Conservation (phyloP, 2,329 filamentous ascomycete species). For the Paraphoma chrysanthemicola region DNA sequence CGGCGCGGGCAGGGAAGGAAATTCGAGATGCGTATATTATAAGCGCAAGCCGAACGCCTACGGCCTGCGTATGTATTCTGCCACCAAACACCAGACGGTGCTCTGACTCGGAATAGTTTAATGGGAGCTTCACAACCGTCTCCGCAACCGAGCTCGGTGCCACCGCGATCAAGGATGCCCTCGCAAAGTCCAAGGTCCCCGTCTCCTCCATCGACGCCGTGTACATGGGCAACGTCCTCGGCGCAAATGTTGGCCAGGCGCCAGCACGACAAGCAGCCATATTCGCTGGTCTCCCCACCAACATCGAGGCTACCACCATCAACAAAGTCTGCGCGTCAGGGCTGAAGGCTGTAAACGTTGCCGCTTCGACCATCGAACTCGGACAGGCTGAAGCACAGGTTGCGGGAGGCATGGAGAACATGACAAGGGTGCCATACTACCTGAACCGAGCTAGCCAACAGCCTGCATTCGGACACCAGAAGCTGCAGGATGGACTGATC, state of each 20-base stretch:
- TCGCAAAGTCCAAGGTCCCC: constrained; percentile 85
- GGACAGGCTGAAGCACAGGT: constrained; percentile 87
- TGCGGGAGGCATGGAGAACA: constrained; percentile 97
- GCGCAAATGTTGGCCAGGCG: constrained; percentile 83
- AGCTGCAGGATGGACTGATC: constrained; percentile 88
- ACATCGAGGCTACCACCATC: constrained; percentile 86
- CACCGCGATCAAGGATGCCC: constrained; percentile 87
- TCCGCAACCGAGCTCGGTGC: constrained; percentile 88
- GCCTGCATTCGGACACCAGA: constrained; percentile 85
- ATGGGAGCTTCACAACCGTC: constrained; percentile 85
- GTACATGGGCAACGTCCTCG: constrained; percentile 96
- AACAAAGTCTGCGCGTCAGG: constrained; percentile 99
- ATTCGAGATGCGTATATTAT: constrained; percentile 93
- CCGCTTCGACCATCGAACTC: constrained; percentile 93
- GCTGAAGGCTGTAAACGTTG: constrained; percentile 87
- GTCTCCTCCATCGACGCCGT: constrained; percentile 84
- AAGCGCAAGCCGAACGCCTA: constrained; percentile 87
- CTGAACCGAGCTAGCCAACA: constrained; percentile 80
- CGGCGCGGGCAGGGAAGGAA: constrained; percentile 59
- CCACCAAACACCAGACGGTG: not conserved
- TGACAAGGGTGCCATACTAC: constrained; percentile 94
- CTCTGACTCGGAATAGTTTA: constrained; percentile 69
- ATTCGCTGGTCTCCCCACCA: constrained; percentile 82
- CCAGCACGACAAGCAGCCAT: constrained; percentile 90
- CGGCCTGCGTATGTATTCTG: constrained; percentile 71